Evolutionary conservation across 2,329 filamentous ascomycete genomes (phyloP).

Genomic region (Aspergillus spinulosporus): DNA sequence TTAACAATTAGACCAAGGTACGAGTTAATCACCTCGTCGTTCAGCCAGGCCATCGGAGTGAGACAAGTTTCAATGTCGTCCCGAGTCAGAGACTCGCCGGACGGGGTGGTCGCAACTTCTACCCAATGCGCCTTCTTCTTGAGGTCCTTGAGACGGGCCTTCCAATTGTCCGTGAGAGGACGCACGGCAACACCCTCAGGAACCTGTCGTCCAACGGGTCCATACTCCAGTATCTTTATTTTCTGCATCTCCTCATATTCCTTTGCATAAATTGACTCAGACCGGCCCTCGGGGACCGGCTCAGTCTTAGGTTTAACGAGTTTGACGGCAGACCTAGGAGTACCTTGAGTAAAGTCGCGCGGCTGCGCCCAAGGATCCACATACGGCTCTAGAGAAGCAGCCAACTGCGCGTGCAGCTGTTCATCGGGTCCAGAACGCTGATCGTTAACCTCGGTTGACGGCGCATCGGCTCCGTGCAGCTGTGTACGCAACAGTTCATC

Average conservation of each 20-base stretch:
- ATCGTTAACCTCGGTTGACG: too few relatives aligned
- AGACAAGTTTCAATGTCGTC: conserved; percentile 41
- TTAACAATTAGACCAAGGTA: conserved; percentile 45
- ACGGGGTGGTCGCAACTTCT: conserved; percentile 33
- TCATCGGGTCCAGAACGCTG: neutral
- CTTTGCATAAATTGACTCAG: conserved; percentile 31
- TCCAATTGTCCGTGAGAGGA: conserved; percentile 39
- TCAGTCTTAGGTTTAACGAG: conserved; percentile 26
- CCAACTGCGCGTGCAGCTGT: neutral
- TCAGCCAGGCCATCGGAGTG: conserved; percentile 42
- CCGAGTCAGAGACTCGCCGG: conserved; percentile 39
- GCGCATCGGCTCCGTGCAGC: neutral
- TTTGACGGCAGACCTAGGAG: conserved; percentile 33
- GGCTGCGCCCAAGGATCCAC: conserved; percentile 25
- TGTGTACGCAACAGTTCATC: neutral
- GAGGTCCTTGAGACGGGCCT: conserved; percentile 33
- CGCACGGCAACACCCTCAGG: conserved; percentile 36
- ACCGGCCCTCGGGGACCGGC: conserved; percentile 30
- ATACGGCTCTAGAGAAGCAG: neutral
- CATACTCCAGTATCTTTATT: conserved; percentile 25
- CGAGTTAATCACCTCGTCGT: conserved; percentile 50
- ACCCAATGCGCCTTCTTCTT: conserved; percentile 28
- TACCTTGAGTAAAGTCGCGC: conserved; percentile 24
- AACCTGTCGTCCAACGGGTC: neutral
- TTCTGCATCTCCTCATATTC: conserved; percentile 31